A percentile compares a stretch with the other conserved stretches of the same genome.
Conservation (phyloP, 108 stramenopile genomes). For the Ochromonas danica region DNA sequence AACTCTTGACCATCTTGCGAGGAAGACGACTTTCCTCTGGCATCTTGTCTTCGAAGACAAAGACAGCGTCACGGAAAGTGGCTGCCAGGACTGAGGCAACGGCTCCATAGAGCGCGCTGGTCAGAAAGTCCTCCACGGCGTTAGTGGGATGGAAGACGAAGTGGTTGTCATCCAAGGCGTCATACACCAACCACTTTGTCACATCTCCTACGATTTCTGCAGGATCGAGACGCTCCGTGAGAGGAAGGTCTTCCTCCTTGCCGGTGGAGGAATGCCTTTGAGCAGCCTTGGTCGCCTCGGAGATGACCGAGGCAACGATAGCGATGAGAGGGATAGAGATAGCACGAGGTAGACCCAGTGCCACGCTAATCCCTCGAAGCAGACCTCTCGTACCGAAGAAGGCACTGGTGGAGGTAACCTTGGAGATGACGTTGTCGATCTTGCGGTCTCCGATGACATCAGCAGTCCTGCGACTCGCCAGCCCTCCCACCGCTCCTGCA, state of each 20-base stretch:
- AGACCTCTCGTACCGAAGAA: not conserved
- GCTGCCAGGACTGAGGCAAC: not conserved
- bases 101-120: not conserved
- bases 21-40: not conserved
- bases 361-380: not conserved
- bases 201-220: not conserved
- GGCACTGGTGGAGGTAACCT: not conserved
- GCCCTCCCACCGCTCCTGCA: not conserved
- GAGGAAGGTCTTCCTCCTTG: not conserved
- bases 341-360: not conserved
- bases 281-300: not conserved
- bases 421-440: not conserved
- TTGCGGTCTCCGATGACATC: not conserved
- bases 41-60: not conserved
- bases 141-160: no score
- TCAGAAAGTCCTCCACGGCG: not conserved
- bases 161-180: not conserved
- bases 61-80: not conserved
- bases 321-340: not conserved
- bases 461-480: not conserved
- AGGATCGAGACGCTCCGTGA: not conserved
- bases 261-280: not conserved
- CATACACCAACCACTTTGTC: not conserved
- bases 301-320: not conserved
- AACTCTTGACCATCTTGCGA: no score